These are phyloP conservation scores for Nitzschia sp. DNA, from an alignment of 108 stramenopile genomes.

Conservation along the genomic window DNA sequence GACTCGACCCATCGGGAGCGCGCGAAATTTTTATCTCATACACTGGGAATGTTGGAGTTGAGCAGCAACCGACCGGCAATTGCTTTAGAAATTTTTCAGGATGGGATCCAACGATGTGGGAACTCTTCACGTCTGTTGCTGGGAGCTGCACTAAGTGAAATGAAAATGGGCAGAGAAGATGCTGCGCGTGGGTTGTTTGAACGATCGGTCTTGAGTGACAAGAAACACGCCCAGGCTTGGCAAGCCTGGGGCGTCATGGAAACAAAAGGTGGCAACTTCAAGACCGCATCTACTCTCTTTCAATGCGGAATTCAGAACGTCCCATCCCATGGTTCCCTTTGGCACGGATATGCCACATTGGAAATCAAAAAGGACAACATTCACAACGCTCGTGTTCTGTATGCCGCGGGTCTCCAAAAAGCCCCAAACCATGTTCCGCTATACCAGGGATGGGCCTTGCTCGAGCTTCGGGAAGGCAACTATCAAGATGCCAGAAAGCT, in stretches of 20 bases:
- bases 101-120: conserved; percentile 66
- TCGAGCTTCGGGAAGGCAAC: conserved; percentile 72
- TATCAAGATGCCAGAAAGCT: conserved; percentile 61
- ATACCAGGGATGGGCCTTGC: conserved; percentile 78
- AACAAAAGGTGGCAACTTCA: conserved; percentile 74
- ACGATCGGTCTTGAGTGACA: conserved; percentile 56
- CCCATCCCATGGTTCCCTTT: conserved; percentile 77
- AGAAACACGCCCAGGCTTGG: conserved; percentile 84
- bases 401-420: conserved; percentile 69
- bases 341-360: conserved; percentile 74
- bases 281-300: conserved; percentile 67
- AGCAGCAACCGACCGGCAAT: conserved; percentile 60
- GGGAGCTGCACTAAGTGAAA: conserved; percentile 80
- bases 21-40: conserved; percentile 77
- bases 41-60: conserved; percentile 84
- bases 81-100: conserved; percentile 60
- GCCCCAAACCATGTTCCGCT: conserved; percentile 68
- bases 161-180: conserved; percentile 71
- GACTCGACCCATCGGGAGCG: conserved; percentile 55
- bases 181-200: conserved; percentile 70
- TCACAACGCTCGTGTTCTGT: conserved; percentile 57
- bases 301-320: conserved; percentile 73
- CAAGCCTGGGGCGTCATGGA: conserved; percentile 92
- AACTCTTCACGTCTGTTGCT: conserved; percentile 73
- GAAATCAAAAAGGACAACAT: conserved; percentile 70